Evolutionary conservation across 495 filamentous ascomycete species (phyloP).

Genomic region (Mycothermus thermophilus): DNA sequence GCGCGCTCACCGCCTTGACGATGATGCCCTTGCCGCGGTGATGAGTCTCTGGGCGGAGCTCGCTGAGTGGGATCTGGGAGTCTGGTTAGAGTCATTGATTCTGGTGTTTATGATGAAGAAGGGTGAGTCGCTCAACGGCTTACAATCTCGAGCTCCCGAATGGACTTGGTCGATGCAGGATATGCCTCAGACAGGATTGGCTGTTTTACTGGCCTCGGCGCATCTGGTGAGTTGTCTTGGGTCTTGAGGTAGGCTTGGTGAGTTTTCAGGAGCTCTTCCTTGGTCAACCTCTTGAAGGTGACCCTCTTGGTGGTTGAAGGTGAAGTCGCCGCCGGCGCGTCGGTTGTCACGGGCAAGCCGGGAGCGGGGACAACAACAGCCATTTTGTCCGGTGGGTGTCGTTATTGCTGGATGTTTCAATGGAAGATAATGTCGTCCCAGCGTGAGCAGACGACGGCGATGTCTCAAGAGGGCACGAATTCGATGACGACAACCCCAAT

Average conservation of each 20-base stretch:
- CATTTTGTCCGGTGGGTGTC: constrained; percentile 2
- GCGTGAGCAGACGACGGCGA: too few relatives aligned
- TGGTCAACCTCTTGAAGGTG: constrained; percentile 12
- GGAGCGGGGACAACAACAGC: constrained; percentile 2
- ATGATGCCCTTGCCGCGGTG: constrained; percentile 35
- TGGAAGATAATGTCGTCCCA: neutral
- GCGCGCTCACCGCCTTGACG: constrained; percentile 27
- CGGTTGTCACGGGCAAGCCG: constrained; percentile 1
- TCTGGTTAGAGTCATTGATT: neutral
- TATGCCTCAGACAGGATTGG: constrained; percentile 19
- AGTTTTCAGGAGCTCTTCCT: constrained; percentile 19
- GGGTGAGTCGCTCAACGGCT: neutral
- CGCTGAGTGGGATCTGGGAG: constrained; percentile 15
- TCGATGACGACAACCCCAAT: too few relatives aligned
- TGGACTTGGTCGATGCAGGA: constrained; percentile 20
- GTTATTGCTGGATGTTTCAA: neutral
- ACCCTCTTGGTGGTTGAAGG: too few relatives aligned
- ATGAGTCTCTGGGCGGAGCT: constrained; percentile 36
- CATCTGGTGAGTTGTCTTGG: constrained; percentile 14
- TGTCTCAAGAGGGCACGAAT: too few relatives aligned
- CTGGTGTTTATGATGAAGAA: too few relatives aligned
- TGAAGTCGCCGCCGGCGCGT: constrained; percentile 6
- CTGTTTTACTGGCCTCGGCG: constrained; percentile 22
- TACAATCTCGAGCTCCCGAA: constrained; percentile 22
- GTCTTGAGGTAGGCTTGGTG: constrained; percentile 19